A percentile compares a stretch with the other conserved stretches of the same genome.
Evolutionary conservation across 768 basidiomycete genomes (phyloP).

Genomic region (Boletus rex-veris): DNA sequence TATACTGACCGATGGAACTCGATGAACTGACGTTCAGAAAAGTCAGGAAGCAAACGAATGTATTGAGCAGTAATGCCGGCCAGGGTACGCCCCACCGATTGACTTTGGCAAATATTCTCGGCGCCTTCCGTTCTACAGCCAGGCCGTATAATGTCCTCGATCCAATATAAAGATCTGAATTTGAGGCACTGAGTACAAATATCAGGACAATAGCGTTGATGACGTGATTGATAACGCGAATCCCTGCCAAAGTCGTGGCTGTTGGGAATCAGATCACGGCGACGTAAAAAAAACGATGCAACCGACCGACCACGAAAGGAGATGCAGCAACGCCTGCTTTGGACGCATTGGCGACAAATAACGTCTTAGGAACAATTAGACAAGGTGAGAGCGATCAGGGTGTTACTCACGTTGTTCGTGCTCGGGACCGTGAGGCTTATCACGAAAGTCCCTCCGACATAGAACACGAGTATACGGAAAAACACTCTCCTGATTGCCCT

Average conservation of each 20-base stretch:
- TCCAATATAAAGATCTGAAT: slow-evolving; percentile 58
- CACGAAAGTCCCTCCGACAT: slow-evolving; percentile 36
- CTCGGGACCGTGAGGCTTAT: slow-evolving; percentile 41
- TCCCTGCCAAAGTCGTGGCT: slow-evolving; percentile 41
- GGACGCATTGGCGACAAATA: slow-evolving; percentile 27
- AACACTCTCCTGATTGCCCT: slow-evolving; percentile 42
- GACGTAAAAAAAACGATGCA: slow-evolving; percentile 8
- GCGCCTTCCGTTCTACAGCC: slow-evolving; percentile 46
- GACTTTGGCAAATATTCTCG: slow-evolving; percentile 38
- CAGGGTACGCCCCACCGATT: slow-evolving; percentile 32
- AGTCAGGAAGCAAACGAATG: slow-evolving; percentile 52
- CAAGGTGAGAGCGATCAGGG: slow-evolving; percentile 11
- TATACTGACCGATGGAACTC: slow-evolving; percentile 44
- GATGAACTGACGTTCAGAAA: slow-evolving; percentile 55
- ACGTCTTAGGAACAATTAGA: slow-evolving; percentile 17
- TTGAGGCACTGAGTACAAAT: slow-evolving; percentile 46
- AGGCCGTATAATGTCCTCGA: slow-evolving; percentile 47
- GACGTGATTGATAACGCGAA: slow-evolving; percentile 44
- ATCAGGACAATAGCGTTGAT: slow-evolving; percentile 40
- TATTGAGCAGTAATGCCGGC: slow-evolving; percentile 49
- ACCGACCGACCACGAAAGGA: slow-evolving; percentile 44
- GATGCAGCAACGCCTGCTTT: slow-evolving; percentile 31
- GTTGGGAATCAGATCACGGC: slow-evolving; percentile 9
- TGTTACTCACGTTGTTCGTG: slow-evolving; percentile 31
- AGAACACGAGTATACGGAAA: slow-evolving; percentile 30